Percentiles rank a stretch among this genome's conserved stretches.
phyloP scores from a whole-genome alignment of 139 green algal genomes.

The Closterium sp. region DNA sequence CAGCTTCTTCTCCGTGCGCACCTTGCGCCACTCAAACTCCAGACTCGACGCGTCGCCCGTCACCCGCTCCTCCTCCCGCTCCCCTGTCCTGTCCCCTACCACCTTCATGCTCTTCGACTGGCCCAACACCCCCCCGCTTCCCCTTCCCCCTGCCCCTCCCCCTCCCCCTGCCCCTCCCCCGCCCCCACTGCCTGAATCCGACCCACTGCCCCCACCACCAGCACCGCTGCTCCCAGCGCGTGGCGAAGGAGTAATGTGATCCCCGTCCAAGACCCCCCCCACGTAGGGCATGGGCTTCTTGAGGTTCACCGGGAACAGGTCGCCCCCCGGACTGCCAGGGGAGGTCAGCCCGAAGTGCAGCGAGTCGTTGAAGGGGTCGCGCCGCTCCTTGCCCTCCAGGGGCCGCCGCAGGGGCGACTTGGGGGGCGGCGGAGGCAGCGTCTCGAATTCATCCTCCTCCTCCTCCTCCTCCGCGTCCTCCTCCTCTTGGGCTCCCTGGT shows the following conservation, averaged over 20 bases:
- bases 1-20: constrained; percentile 3
- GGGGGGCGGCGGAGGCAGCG: not conserved
- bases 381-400: not conserved
- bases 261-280: too few species aligned
- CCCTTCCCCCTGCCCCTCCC: not conserved
- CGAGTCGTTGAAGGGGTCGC: not conserved
- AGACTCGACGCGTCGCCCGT: not conserved
- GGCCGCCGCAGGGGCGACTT: not conserved
- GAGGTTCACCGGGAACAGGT: not conserved
- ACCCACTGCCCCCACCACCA: not conserved
- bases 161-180: not conserved
- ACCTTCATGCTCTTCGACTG: not conserved
- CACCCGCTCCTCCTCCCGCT: not conserved
- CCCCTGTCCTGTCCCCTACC: not conserved
- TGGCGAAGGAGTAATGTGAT: not conserved
- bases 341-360: not conserved
- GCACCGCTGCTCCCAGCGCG: not conserved
- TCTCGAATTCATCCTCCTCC: not conserved
- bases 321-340: not conserved
- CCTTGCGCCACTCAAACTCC: constrained; percentile 4
- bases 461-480: too few species aligned
- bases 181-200: not conserved
- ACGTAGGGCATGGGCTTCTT: not conserved
- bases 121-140: not conserved
- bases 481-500: not conserved